Conservation (phyloP, 2,329 filamentous ascomycete genomes). For the Cryphonectria nitschkei region DNA sequence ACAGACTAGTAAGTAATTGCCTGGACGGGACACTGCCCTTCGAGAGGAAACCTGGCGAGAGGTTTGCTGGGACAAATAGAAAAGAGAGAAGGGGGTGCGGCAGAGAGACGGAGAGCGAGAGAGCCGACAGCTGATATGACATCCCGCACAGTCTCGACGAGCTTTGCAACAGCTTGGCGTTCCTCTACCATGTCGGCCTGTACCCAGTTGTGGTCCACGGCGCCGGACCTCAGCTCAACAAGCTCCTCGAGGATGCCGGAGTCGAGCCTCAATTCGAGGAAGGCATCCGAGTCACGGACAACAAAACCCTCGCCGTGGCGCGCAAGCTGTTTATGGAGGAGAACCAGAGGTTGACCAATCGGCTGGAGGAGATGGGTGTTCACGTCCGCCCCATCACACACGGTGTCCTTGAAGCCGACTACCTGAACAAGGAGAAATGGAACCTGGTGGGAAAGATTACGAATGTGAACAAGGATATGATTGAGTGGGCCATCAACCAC, state of each 20-base stretch:
- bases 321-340: conserved; percentile 93
- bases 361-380: conserved; percentile 87
- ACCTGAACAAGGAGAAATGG: conserved; percentile 95
- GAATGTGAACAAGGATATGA: conserved; percentile 84
- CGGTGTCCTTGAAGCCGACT: conserved; percentile 90
- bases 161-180: conserved; percentile 84
- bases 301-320: conserved; percentile 89
- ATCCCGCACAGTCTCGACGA: conserved; percentile 65
- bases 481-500: conserved; percentile 88
- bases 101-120: neutral
- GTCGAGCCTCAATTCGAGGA: conserved; percentile 96
- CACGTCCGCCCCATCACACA: conserved; percentile 86
- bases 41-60: neutral
- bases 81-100: too few relatives aligned
- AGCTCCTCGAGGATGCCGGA: conserved; percentile 83
- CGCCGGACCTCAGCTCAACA: conserved; percentile 92
- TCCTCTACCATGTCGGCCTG: conserved; percentile 91
- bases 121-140: conserved; percentile 12
- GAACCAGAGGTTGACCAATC: conserved; percentile 89
- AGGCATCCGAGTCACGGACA: conserved; percentile 93
- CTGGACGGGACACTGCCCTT: neutral
- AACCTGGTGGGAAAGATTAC: conserved; percentile 95
- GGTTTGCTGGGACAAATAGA: neutral
- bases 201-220: conserved; percentile 97
- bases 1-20: conserved; percentile 67